Percentiles rank a stretch among this genome's conserved stretches.
Conservation (phyloP, 1,284 basidiomycete species). For the Laetiporus sulphureus region DNA sequence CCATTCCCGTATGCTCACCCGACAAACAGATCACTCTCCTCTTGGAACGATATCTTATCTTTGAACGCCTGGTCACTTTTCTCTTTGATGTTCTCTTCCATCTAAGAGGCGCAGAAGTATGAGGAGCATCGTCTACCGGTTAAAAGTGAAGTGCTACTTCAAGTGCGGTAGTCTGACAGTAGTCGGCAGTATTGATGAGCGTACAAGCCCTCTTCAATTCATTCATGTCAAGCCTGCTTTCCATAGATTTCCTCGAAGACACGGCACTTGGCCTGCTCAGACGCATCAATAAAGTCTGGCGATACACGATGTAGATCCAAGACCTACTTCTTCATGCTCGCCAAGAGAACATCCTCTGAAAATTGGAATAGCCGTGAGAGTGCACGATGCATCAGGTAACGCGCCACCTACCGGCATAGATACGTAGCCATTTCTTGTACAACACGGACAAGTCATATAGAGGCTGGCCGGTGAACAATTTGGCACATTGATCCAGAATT, state of each 20-base stretch:
- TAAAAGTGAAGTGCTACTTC: constrained; percentile 46
- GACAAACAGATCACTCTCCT: constrained; percentile 85
- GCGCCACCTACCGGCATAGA: constrained; percentile 78
- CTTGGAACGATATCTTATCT: constrained; percentile 76
- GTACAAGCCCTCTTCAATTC: constrained; percentile 80
- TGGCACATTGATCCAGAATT: constrained; percentile 90
- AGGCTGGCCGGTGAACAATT: constrained; percentile 75
- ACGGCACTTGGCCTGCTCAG: constrained; percentile 24
- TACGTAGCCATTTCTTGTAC: constrained; percentile 89
- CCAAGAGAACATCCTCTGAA: constrained; percentile 78
- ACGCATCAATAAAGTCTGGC: background rate
- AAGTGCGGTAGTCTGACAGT: constrained; percentile 87
- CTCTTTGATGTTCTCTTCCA: constrained; percentile 87
- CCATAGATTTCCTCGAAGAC: constrained; percentile 59
- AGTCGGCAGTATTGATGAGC: constrained; percentile 95
- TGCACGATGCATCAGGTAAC: background rate
- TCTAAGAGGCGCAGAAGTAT: constrained; percentile 34
- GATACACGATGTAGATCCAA: background rate
- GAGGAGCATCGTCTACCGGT: background rate
- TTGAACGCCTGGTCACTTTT: constrained; percentile 74
- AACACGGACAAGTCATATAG: constrained; percentile 74
- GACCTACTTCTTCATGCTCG: constrained; percentile 58
- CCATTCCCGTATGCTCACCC: constrained; percentile 36
- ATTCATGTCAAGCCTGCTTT: constrained; percentile 66
- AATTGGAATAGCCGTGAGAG: background rate